Conservation (phyloP, 306 rosid species). For the Quercus robur region DNA sequence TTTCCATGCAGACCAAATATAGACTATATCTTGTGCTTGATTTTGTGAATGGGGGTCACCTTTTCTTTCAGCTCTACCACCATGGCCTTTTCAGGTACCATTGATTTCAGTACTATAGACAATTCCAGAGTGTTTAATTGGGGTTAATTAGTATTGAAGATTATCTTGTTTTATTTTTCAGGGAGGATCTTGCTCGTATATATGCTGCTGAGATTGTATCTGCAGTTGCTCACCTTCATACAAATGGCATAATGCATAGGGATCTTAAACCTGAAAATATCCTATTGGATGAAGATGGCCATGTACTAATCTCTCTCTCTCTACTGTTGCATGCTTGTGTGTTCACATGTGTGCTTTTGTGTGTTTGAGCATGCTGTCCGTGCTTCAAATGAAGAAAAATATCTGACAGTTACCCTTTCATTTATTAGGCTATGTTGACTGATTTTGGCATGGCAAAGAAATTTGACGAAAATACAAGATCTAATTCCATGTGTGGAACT, state of each 20-base stretch:
- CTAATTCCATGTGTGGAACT: slow-evolving; percentile 93
- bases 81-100: slow-evolving; percentile 90
- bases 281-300: slow-evolving; percentile 85
- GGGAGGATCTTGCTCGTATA: slow-evolving; percentile 93
- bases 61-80: slow-evolving; percentile 92
- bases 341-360: background rate
- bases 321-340: background rate
- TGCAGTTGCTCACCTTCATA: slow-evolving; percentile 90
- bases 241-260: slow-evolving; percentile 93
- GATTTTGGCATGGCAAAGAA: slow-evolving; percentile 94
- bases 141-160: background rate
- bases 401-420: slow-evolving; percentile 24
- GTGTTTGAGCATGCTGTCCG: background rate
- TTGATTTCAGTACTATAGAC: slow-evolving; percentile 6
- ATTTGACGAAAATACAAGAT: slow-evolving; percentile 72
- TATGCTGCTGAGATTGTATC: slow-evolving; percentile 95
- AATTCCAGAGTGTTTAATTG: slow-evolving; percentile 9
- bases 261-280: slow-evolving; percentile 98
- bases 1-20: slow-evolving; percentile 75
- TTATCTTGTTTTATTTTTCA: slow-evolving; percentile 30
- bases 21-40: slow-evolving; percentile 91
- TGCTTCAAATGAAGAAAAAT: slow-evolving; percentile 1
- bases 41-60: slow-evolving; percentile 96
- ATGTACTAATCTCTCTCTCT: slow-evolving; percentile 47
- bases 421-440: slow-evolving; percentile 79